A percentile compares a stretch with the other conserved stretches of the same genome.
These are phyloP conservation scores for Phlebiopsis gigantea DNA, from an alignment of 768 basidiomycete species.

Conservation along the genomic window DNA sequence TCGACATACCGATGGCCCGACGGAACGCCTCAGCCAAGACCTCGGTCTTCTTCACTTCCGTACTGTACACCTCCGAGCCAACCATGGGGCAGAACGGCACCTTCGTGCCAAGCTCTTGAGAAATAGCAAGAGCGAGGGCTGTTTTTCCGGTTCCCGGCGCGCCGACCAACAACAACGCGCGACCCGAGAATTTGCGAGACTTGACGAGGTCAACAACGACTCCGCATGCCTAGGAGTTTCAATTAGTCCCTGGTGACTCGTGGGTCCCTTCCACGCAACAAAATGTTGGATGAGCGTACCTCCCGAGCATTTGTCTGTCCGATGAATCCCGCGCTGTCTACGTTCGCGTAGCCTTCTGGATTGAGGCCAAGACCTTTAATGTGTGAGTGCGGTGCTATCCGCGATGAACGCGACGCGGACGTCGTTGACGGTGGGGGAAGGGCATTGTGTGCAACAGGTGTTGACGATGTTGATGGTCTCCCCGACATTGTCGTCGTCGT, in stretches of 20 bases:
- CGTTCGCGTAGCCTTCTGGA: constrained; percentile 71
- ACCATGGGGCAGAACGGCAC: constrained; percentile 99
- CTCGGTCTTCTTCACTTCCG: constrained; percentile 99
- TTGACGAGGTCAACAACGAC: constrained; percentile 87
- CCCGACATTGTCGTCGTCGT: constrained; percentile 3
- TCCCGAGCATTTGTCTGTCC: constrained; percentile 90
- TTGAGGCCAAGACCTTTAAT: constrained; percentile 94
- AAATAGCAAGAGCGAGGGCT: constrained; percentile 90
- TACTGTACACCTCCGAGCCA: constrained; percentile 92
- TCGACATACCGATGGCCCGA: constrained; percentile 82
- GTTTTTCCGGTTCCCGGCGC: constrained; percentile 99
- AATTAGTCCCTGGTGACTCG: background rate
- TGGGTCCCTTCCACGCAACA: background rate
- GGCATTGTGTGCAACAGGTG: constrained; percentile 53
- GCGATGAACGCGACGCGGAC: constrained; percentile 61
- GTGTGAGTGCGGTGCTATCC: constrained; percentile 90
- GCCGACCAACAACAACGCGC: constrained; percentile 87
- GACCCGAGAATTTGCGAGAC: constrained; percentile 89
- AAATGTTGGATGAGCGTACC: constrained; percentile 36
- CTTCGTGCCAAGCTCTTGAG: constrained; percentile 90
- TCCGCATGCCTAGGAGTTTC: constrained; percentile 68
- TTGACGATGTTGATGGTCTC: constrained; percentile 19
- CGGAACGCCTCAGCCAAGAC: constrained; percentile 93
- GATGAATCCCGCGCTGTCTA: constrained; percentile 80
- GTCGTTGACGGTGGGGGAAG: constrained; percentile 62